A percentile compares a stretch with the other conserved stretches of the same genome.
phyloP scores from a whole-genome alignment of 768 basidiomycete genomes.

The Panellus pusillus region DNA sequence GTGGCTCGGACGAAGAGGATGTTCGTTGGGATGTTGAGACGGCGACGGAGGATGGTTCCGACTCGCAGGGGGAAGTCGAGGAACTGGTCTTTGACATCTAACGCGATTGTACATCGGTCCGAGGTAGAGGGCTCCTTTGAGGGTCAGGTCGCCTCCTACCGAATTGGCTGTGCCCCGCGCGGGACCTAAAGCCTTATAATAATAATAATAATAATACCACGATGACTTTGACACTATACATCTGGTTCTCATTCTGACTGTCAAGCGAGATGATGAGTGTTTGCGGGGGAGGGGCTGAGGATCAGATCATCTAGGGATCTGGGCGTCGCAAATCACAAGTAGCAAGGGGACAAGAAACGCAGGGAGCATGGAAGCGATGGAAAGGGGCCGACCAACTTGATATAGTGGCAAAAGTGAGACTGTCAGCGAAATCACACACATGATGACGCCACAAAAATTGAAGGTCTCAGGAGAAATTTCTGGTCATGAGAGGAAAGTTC shows the following conservation, averaged over 20 bases:
- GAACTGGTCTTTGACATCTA: no score
- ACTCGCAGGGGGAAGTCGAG: no score
- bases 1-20: no score
- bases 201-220: no score
- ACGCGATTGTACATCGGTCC: no score
- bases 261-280: conserved; percentile 26
- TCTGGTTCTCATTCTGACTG: conserved; percentile 16
- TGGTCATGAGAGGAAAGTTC: conserved; percentile 1
- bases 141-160: no score
- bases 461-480: background rate
- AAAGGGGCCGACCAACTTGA: background rate
- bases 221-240: conserved; percentile 27
- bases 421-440: background rate
- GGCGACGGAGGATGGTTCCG: no score
- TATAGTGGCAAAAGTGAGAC: background rate
- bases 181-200: no score
- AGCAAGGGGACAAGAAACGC: background rate
- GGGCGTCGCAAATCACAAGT: conserved; percentile 5
- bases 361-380: conserved; percentile 2
- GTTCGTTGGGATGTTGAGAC: no score
- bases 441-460: background rate
- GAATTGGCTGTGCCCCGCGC: no score
- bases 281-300: conserved; percentile 4
- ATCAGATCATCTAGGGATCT: background rate
- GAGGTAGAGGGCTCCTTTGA: no score